Base-by-base conservation (phyloP, 805 yeast genomes). In the Pichia eremophila region DNA sequence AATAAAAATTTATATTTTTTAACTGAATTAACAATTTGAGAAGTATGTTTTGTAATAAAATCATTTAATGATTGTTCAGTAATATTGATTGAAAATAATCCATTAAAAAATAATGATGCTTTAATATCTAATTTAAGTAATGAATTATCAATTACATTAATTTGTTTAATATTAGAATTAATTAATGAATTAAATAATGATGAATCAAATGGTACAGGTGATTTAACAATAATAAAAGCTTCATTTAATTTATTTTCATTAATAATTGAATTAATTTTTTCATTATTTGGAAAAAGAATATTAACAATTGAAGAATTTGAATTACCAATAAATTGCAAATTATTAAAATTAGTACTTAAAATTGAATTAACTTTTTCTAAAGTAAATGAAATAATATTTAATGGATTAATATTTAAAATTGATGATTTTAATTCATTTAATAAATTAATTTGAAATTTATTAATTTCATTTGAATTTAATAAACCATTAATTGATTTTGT, bases 181-280 rank as follows among this genome's bases (percentile, higher is more conserved):
- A 90, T 69, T 11, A 73, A 60, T 4, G 69, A 60, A 45, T 77
- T 67, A 61, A 89, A 88, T 54, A 75, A 75, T 32, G 69, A 71
- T 34, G 76, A 71, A 56, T 82, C 78, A 66, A 89, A 88, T 12
- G 96, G 96, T 46, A 82, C 68, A 47, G 95, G 91, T 40, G 86
- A 78, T 66, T 96, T 78, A 47, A 82, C 74, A 48, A 90, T 64
- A 44, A 83, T 77, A 53, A 89, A 95, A 45, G 78, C 74, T 39
- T 39, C 40, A 14, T n/a, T 28, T 10, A 3, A 10, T 18, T 34
- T 48, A 42, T 81, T 68, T 29, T 74, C 70, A 28, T 68, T 64
- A 43, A 75, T 57, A 39, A 85, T 72, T 47, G 78, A 66, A 11
- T 31, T 41, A 47, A 78, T 70, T 17, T 83, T 68, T 61, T 84